These are phyloP conservation scores for Paraurostyla sp. DNA, from an alignment of 73 alveolate species.

Conservation along the genomic window DNA sequence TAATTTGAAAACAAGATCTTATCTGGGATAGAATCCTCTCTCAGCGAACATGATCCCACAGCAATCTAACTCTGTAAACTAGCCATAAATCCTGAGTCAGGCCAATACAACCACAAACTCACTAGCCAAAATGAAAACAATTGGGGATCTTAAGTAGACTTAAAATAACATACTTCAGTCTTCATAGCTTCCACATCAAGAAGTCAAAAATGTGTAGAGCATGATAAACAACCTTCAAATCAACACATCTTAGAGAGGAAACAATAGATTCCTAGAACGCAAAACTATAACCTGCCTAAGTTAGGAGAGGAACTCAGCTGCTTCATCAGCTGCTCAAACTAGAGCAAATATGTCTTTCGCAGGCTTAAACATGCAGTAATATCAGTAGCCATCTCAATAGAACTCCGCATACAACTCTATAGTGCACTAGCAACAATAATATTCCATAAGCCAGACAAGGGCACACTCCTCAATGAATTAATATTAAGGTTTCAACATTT, in stretches of 20 bases:
- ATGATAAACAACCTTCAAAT: constrained; percentile 31
- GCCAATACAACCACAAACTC: constrained; percentile 38
- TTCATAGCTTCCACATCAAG: background rate
- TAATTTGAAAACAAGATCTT: constrained; percentile 44
- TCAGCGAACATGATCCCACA: background rate
- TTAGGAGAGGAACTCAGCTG: constrained; percentile 1
- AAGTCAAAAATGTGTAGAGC: constrained; percentile 14
- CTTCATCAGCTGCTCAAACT: background rate
- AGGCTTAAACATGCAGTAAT: too few relatives aligned
- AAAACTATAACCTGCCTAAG: constrained; percentile 52
- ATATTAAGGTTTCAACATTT: background rate
- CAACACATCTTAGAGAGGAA: background rate
- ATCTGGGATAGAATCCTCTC: constrained; percentile 6
- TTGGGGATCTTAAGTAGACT: background rate
- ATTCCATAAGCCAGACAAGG: constrained; percentile 13
- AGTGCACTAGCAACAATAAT: too few relatives aligned
- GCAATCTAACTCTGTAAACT: background rate
- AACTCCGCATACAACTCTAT: too few relatives aligned
- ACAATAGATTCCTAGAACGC: constrained; percentile 3
- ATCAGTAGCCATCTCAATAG: too few relatives aligned
- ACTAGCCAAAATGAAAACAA: constrained; percentile 48
- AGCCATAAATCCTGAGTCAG: constrained; percentile 40
- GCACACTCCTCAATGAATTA: constrained; percentile 4
- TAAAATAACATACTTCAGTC: too few relatives aligned
- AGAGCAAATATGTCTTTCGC: constrained; percentile 41